A percentile compares a stretch with the other conserved stretches of the same genome.
These are phyloP conservation scores for Blechomonas ayalai DNA, from an alignment of 208 protist genomes.

Conservation along the genomic window DNA sequence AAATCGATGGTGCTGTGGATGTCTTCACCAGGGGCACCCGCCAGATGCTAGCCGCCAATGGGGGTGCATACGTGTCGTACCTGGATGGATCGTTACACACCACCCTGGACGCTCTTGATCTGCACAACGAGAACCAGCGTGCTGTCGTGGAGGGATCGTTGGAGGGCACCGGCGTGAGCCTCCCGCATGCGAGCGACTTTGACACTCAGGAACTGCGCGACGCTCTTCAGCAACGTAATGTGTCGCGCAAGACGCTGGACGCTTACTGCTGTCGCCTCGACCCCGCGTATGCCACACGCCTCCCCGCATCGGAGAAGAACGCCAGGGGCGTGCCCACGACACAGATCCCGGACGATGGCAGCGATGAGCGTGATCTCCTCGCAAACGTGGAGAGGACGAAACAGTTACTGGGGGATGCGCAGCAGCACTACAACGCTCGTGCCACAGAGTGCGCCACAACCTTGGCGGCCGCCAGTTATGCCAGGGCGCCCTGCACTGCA, in stretches of 20 bases:
- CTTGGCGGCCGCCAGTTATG: neutral
- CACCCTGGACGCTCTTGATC: slow-evolving; percentile 15
- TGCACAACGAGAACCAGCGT: slow-evolving; percentile 35
- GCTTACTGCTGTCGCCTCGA: slow-evolving; percentile 28
- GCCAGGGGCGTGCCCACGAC: slow-evolving; percentile 7
- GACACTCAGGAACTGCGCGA: slow-evolving; percentile 17
- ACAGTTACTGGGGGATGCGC: slow-evolving; percentile 9
- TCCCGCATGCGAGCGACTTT: slow-evolving; percentile 37
- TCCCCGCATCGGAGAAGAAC: slow-evolving; percentile 43
- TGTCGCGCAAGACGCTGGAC: slow-evolving; percentile 53
- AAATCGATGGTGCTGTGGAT: slow-evolving; percentile 19
- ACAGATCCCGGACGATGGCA: slow-evolving; percentile 19
- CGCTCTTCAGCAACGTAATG: slow-evolving; percentile 14
- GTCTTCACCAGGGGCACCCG: slow-evolving; percentile 28
- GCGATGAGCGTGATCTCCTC: slow-evolving; percentile 15
- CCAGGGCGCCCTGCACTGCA: too few relatives aligned
- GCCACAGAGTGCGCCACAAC: slow-evolving; percentile 15
- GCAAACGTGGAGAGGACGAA: slow-evolving; percentile 22
- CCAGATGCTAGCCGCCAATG: slow-evolving; percentile 15
- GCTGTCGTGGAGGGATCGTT: slow-evolving; percentile 15
- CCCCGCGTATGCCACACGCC: slow-evolving; percentile 28
- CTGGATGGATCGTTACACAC: slow-evolving; percentile 54
- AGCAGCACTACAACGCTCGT: slow-evolving; percentile 37
- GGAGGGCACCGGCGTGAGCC: slow-evolving; percentile 12
- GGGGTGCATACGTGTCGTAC: slow-evolving; percentile 50